A percentile compares a stretch with the other conserved stretches of the same genome.
These are phyloP conservation scores for Acanthamoeba lenticulata DNA, from an alignment of 208 protist species.

Conservation along the genomic window DNA sequence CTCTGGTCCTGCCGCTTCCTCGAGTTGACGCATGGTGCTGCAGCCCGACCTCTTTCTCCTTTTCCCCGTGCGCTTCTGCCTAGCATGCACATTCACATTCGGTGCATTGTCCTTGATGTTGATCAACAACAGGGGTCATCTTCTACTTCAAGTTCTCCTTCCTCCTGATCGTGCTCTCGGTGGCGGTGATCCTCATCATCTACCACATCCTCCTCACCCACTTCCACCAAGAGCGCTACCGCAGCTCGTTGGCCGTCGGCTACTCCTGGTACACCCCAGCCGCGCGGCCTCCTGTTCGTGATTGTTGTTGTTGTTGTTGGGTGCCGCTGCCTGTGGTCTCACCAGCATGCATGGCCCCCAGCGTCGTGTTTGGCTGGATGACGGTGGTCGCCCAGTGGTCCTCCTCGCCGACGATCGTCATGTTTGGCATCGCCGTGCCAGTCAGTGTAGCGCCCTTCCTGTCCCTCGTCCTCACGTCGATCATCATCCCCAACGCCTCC, in stretches of 20 bases:
- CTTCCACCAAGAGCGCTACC: conserved; percentile 19
- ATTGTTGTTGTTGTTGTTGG: background rate
- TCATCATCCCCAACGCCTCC: conserved; percentile 51
- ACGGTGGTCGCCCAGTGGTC: background rate
- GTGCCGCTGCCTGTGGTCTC: background rate
- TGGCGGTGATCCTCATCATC: background rate
- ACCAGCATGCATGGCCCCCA: background rate
- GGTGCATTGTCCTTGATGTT: background rate
- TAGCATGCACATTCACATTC: background rate
- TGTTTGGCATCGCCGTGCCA: background rate
- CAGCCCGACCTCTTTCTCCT: background rate
- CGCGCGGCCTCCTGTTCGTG: background rate
- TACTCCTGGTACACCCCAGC: conserved; percentile 42
- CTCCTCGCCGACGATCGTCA: background rate
- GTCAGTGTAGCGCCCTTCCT: conserved; percentile 33
- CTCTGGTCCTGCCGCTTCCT: conserved; percentile 19
- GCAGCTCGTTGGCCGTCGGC: background rate
- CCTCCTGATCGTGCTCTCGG: background rate
- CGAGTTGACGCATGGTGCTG: background rate
- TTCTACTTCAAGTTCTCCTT: conserved; percentile 40
- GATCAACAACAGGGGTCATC: background rate
- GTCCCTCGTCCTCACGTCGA: conserved; percentile 43
- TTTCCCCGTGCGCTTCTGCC: background rate
- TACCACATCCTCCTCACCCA: conserved; percentile 13
- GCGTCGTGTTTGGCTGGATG: conserved; percentile 65